phyloP scores from a whole-genome alignment of 345 rosid species.

The Gossypium thurberi region DNA sequence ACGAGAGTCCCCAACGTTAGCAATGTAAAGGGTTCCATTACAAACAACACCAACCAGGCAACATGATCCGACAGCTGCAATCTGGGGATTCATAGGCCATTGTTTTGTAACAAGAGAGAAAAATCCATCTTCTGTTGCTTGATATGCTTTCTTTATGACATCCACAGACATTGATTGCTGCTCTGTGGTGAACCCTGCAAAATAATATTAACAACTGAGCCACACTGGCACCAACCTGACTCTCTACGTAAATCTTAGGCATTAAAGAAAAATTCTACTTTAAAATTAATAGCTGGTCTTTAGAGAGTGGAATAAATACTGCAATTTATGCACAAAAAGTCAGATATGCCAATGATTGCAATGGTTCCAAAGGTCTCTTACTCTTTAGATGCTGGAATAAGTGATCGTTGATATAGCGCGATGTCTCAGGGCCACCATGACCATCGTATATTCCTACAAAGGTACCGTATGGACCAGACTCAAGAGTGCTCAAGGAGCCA shows the following conservation, averaged over 20 bases:
- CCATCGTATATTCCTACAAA: conserved; percentile 92
- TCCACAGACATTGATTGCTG: conserved; percentile 72
- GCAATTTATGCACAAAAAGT: background rate
- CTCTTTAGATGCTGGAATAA: conserved; percentile 87
- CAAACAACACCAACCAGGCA: conserved; percentile 84
- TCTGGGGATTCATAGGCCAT: conserved; percentile 89
- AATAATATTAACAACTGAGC: background rate
- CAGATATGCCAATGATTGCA: background rate
- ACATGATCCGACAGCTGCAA: conserved; percentile 98
- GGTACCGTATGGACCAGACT: conserved; percentile 85
- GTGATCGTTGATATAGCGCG: conserved; percentile 77
- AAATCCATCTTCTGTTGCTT: conserved; percentile 95
- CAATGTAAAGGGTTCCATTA: conserved; percentile 68
- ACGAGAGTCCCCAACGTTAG: conserved; percentile 94
- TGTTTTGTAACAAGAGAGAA: conserved; percentile 71
- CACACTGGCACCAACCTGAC: background rate
- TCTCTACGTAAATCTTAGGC: background rate
- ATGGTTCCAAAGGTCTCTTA: conserved; percentile 29
- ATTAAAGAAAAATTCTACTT: background rate
- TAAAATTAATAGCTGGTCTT: background rate
- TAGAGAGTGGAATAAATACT: background rate
- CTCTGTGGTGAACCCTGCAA: conserved; percentile 66
- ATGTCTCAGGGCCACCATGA: conserved; percentile 98
- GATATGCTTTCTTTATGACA: conserved; percentile 78
- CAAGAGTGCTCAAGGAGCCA: conserved; percentile 72